Evolutionary conservation across 2,329 filamentous ascomycete genomes (phyloP).

Genomic region (Phaeomoniella chlamydospora): DNA sequence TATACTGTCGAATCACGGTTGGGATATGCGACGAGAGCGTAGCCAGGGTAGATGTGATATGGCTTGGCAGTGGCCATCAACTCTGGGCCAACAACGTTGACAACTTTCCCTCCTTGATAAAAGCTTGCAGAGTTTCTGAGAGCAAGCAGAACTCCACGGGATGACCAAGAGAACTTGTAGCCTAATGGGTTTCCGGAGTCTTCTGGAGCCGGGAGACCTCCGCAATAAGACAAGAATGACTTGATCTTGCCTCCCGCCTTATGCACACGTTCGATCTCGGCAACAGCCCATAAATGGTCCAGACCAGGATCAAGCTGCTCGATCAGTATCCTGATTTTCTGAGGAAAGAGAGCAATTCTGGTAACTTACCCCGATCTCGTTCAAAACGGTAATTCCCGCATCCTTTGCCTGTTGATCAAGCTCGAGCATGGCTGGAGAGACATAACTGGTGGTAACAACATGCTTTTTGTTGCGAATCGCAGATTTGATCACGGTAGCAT

Average conservation of each 20-base stretch:
- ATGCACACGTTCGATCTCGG: conserved; percentile 83
- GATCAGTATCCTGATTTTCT: too few species aligned
- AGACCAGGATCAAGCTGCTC: conserved; percentile 13
- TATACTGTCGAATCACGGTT: conserved; percentile 85
- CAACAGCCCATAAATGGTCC: conserved; percentile 58
- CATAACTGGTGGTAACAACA: conserved; percentile 89
- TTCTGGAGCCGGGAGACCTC: conserved; percentile 50
- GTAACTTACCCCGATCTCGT: conserved; percentile 76
- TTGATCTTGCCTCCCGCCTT: conserved; percentile 70
- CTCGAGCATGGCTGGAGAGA: conserved; percentile 83
- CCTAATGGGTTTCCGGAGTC: conserved; percentile 77
- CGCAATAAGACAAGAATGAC: conserved; percentile 73
- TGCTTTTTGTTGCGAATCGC: conserved; percentile 90
- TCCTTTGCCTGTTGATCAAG: conserved; percentile 71
- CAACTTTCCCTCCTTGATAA: conserved; percentile 64
- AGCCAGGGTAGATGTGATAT: conserved; percentile 81
- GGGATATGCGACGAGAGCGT: conserved; percentile 79
- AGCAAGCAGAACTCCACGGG: conserved; percentile 75
- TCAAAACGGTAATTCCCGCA: conserved; percentile 92
- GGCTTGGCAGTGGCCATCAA: conserved; percentile 82
- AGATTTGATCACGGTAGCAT: conserved; percentile 79
- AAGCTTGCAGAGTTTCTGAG: conserved; percentile 74
- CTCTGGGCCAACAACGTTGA: conserved; percentile 49
- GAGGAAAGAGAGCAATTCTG: too few species aligned
- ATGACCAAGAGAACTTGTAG: conserved; percentile 79